Evolutionary conservation across 2,329 filamentous ascomycete species (phyloP).

Genomic region (Cytospora chrysosperma): DNA sequence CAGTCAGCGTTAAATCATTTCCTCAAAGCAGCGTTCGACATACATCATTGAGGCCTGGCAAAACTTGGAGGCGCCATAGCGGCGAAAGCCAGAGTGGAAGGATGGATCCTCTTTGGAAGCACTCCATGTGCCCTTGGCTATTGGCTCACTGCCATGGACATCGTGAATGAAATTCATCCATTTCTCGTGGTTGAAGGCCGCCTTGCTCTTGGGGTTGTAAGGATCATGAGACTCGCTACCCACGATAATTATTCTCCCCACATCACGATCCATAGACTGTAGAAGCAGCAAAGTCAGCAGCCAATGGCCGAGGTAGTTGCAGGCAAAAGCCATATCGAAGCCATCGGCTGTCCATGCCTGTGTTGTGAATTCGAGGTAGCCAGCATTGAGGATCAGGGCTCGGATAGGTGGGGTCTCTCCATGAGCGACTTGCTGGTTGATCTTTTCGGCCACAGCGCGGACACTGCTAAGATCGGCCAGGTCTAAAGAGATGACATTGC

Average conservation of each 20-base stretch:
- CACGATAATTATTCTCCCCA: conserved; percentile 27
- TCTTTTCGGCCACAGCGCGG: conserved; percentile 29
- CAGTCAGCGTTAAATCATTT: background rate
- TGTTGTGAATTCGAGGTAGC: conserved; percentile 28
- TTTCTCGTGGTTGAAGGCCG: background rate
- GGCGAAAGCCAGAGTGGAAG: conserved; percentile 26
- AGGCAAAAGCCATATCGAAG: conserved; percentile 27
- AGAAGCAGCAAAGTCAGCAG: conserved; percentile 29
- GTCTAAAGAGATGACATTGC: conserved; percentile 36
- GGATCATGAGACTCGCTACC: conserved; percentile 25
- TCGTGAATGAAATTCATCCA: conserved; percentile 25
- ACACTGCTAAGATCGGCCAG: conserved; percentile 33
- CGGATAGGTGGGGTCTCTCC: conserved; percentile 40
- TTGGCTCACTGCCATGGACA: conserved; percentile 23
- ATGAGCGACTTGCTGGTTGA: conserved; percentile 33
- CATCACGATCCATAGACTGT: conserved; percentile 27
- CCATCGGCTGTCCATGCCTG: conserved; percentile 25
- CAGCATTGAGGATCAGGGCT: conserved; percentile 39
- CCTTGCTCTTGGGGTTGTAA: conserved; percentile 8
- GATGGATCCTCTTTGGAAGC: conserved; percentile 27
- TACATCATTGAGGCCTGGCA: conserved; percentile 36
- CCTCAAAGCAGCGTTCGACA: background rate
- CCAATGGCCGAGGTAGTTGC: conserved; percentile 32
- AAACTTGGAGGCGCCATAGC: conserved; percentile 36
- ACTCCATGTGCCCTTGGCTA: conserved; percentile 32